These are phyloP conservation scores for Tulasnella sp. DNA, from an alignment of 768 basidiomycete genomes.

Conservation along the genomic window DNA sequence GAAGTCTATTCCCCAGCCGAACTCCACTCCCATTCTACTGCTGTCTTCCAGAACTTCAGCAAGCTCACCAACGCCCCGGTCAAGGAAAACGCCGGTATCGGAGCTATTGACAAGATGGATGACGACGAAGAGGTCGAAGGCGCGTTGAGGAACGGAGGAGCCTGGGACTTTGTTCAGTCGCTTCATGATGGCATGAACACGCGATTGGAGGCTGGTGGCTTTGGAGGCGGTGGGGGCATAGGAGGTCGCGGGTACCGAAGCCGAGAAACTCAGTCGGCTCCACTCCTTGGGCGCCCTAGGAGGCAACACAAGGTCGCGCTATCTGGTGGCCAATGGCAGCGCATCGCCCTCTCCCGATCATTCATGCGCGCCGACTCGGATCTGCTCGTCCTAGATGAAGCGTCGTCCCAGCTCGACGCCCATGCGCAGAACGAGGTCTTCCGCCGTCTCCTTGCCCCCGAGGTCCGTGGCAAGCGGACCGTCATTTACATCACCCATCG, in stretches of 20 bases:
- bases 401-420: conserved; percentile 23
- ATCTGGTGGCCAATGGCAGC: conserved; percentile 87
- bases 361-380: conserved; percentile 82
- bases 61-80: conserved; percentile 59
- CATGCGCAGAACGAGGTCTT: conserved; percentile 1
- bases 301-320: conserved; percentile 32
- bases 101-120: conserved; percentile 52
- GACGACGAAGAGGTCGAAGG: conserved; percentile 44
- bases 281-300: neutral
- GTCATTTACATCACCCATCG: conserved; percentile 79
- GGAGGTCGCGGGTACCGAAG: neutral
- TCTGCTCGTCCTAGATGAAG: conserved; percentile 75
- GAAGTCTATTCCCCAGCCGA: conserved; percentile 53
- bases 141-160: conserved; percentile 65
- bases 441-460: conserved; percentile 47
- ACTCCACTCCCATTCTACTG: conserved; percentile 63
- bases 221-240: conserved; percentile 14
- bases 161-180: conserved; percentile 48
- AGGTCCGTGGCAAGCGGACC: conserved; percentile 58
- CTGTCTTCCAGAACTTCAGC: conserved; percentile 78
- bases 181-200: conserved; percentile 66
- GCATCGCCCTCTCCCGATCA: conserved; percentile 73
- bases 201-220: conserved; percentile 40
- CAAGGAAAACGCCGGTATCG: conserved; percentile 78
- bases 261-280: neutral